Evolutionary conservation across 305 asterid species (phyloP).

Genomic region (Fraxinus angustifolia): DNA sequence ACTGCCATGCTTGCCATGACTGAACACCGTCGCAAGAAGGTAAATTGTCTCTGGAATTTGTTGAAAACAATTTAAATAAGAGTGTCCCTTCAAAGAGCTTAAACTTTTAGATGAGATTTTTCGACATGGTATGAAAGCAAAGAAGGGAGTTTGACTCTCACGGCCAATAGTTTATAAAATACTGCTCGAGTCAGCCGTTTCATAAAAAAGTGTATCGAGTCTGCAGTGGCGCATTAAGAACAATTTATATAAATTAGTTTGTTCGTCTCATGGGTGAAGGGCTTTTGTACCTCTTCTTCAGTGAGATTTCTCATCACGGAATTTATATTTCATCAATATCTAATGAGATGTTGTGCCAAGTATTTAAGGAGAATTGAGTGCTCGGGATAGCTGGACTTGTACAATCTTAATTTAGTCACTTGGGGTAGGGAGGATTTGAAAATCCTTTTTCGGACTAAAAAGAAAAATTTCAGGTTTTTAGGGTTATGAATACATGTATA

Average conservation of each 20-base stretch:
- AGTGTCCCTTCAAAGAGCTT: background rate
- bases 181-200: background rate
- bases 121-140: background rate
- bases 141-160: background rate
- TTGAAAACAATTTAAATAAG: background rate
- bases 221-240: background rate
- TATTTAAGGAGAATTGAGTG: background rate
- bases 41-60: constrained; percentile 10
- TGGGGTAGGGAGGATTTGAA: constrained; percentile 1
- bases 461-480: background rate
- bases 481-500: background rate
- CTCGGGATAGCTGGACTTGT: background rate
- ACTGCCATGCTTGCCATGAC: constrained; percentile 99
- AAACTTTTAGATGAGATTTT: background rate
- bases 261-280: background rate
- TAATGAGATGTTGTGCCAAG: background rate
- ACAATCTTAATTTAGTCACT: background rate
- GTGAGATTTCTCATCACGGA: background rate
- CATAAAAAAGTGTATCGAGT: background rate
- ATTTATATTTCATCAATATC: background rate
- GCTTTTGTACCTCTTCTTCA: background rate
- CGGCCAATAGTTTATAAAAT: background rate
- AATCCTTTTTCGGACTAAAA: background rate
- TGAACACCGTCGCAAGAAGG: constrained; percentile 95
- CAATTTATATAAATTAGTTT: background rate